Conservation (phyloP, 768 basidiomycete genomes). For the Tricholoma matsutake region DNA sequence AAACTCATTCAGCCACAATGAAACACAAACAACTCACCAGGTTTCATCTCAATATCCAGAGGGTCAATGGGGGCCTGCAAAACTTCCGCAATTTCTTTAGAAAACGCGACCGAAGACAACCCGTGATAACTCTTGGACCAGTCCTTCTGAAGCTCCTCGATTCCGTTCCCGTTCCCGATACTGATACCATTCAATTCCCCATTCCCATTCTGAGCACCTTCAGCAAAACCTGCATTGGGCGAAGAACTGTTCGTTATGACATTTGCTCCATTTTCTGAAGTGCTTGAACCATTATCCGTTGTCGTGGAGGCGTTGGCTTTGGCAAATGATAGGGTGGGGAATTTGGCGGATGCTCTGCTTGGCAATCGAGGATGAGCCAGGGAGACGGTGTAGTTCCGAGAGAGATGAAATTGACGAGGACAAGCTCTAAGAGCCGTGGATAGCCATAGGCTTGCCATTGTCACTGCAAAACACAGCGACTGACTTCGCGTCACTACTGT, state of each 20-base stretch:
- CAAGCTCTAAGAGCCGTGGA: slow-evolving; percentile 7
- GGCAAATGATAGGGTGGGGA: background rate
- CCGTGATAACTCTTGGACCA: slow-evolving; percentile 91
- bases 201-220: background rate
- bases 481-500: background rate
- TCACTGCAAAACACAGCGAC: background rate
- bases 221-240: slow-evolving; percentile 1
- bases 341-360: slow-evolving; percentile 6
- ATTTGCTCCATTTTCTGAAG: background rate
- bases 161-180: background rate
- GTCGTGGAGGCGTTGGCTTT: slow-evolving; percentile 14
- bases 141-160: slow-evolving; percentile 47
- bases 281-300: background rate
- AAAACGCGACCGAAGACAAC: slow-evolving; percentile 72
- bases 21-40: slow-evolving; percentile 51
- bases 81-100: slow-evolving; percentile 67
- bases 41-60: slow-evolving; percentile 88
- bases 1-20: background rate
- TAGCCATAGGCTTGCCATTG: slow-evolving; percentile 24
- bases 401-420: slow-evolving; percentile 3
- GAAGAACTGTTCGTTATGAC: slow-evolving; percentile 3
- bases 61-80: slow-evolving; percentile 75
- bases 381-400: slow-evolving; percentile 4
- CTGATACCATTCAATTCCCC: background rate
- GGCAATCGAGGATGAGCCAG: slow-evolving; percentile 6